Base-by-base conservation (phyloP, 768 basidiomycete species). In the Tulasnella sp. region DNA sequence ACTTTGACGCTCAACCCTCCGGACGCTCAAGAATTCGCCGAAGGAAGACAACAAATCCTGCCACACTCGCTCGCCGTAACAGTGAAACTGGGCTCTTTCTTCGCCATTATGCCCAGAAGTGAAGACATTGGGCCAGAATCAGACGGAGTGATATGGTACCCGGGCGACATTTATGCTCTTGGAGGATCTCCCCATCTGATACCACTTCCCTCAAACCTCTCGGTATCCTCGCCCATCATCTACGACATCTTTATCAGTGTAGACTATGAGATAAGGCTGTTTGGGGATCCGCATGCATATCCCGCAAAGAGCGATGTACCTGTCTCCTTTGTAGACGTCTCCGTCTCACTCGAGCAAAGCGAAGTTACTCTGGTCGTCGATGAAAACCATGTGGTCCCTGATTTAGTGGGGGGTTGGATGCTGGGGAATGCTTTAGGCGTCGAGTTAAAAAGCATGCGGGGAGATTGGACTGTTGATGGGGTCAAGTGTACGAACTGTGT, bases 231-330 rank as follows among this genome's bases (percentile, higher is more conserved):
- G 1, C 30, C 24, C 11, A 51, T 49, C 15, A n/a, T 49, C 17
- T 49, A 50, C 21, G 60, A 62, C 25, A n/a, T 62, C 27, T 62
- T 62, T 24, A 62, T 62, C 19, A 53, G 50, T 30, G 44, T 42
- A 11, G 60, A 62, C 22, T 62, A 62, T 34, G 60, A 62, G 25
- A 62, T 62, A 15, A 41, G 60, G 24, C 27, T 62, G 43, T 62
- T 62, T 50, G 60, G 60, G 2, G 60, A 62, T 50, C 60, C 60
- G 5, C 19, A 49, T 21, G 53, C 43, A 10, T 19, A 42, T 12
- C 21, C 38, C 22, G 7, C 34, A 38, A 19, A 25, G 10, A n/a
- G 10, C 19, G 60, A 56, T 4, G 30, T 3, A 27, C 60, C 60
- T 3, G 24, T 59, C 17, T 44, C 42, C 4, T 9, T 24, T 8